These are phyloP conservation scores for Fagopyrum esculentum DNA, from an alignment of 148 eudicot species.

Conservation along the genomic window DNA sequence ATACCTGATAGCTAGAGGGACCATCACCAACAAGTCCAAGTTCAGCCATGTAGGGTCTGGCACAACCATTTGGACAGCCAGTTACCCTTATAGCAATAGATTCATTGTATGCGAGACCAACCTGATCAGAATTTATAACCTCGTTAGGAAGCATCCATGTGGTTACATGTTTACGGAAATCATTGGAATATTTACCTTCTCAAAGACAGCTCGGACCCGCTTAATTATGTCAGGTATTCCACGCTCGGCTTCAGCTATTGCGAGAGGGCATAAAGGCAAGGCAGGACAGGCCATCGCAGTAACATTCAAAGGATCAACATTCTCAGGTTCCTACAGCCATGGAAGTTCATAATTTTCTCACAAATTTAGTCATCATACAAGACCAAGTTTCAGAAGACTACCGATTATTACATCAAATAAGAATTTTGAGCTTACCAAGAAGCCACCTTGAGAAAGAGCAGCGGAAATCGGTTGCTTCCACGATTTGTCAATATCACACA, in stretches of 20 bases:
- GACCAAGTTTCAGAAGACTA: not conserved
- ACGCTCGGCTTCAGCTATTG: conserved; percentile 96
- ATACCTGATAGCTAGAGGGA: conserved; percentile 96
- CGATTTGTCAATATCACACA: conserved; percentile 61
- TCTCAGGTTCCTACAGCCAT: conserved; percentile 53
- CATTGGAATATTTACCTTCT: conserved; percentile 50
- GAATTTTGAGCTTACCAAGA: conserved; percentile 52
- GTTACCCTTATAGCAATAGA: conserved; percentile 78
- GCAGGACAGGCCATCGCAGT: conserved; percentile 99
- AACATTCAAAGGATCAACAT: conserved; percentile 80
- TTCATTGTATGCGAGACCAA: conserved; percentile 77
- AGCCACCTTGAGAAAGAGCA: conserved; percentile 80
- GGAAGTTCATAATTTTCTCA: conserved; percentile 1
- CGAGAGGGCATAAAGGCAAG: conserved; percentile 87
- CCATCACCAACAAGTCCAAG: conserved; percentile 99
- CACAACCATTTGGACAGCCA: conserved; percentile 98
- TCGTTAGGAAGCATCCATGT: conserved; percentile 10
- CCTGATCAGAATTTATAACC: conserved; percentile 31
- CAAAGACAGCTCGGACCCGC: conserved; percentile 80
- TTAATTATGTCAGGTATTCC: conserved; percentile 92
- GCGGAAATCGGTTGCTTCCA: conserved; percentile 74
- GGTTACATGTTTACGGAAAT: not conserved
- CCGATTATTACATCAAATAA: not conserved
- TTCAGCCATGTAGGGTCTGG: conserved; percentile 99
- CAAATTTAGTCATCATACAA: not conserved